Conservation (phyloP, 768 basidiomycete species). For the Pulveroboletus sp. region DNA sequence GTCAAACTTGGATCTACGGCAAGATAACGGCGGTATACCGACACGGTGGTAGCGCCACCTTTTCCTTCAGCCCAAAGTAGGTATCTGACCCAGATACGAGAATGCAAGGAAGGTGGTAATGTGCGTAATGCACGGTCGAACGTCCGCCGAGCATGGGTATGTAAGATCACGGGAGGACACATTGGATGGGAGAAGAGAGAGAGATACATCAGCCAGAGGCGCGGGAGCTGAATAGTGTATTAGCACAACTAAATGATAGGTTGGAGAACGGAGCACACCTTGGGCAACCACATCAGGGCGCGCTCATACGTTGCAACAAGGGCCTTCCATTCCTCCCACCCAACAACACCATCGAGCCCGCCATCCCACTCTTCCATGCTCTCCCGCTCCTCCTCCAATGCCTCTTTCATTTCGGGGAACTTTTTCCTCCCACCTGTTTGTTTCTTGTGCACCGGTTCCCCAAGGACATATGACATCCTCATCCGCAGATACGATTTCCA, state of each 20-base stretch:
- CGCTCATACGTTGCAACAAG: conserved; percentile 88
- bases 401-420: conserved; percentile 85
- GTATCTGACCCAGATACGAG: conserved; percentile 89
- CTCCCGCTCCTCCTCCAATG: conserved; percentile 78
- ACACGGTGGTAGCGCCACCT: conserved; percentile 73
- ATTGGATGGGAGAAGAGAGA: conserved; percentile 85
- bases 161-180: conserved; percentile 78
- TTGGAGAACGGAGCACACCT: conserved; percentile 42
- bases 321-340: conserved; percentile 93
- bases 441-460: conserved; percentile 66
- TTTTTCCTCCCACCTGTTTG: conserved; percentile 86
- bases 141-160: conserved; percentile 89
- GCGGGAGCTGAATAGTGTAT: conserved; percentile 61
- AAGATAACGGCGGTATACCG: conserved; percentile 87
- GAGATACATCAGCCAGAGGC: conserved; percentile 91
- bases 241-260: conserved; percentile 1
- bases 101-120: conserved; percentile 87
- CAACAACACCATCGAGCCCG: conserved; percentile 82
- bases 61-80: conserved; percentile 85
- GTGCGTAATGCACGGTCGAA: conserved; percentile 94
- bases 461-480: conserved; percentile 83
- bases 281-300: conserved; percentile 91
- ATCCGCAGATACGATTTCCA: conserved; percentile 91
- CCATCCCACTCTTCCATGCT: conserved; percentile 82
- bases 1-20: conserved; percentile 75